Conservation (phyloP, 768 basidiomycete species). For the Termitomyces sp. region DNA sequence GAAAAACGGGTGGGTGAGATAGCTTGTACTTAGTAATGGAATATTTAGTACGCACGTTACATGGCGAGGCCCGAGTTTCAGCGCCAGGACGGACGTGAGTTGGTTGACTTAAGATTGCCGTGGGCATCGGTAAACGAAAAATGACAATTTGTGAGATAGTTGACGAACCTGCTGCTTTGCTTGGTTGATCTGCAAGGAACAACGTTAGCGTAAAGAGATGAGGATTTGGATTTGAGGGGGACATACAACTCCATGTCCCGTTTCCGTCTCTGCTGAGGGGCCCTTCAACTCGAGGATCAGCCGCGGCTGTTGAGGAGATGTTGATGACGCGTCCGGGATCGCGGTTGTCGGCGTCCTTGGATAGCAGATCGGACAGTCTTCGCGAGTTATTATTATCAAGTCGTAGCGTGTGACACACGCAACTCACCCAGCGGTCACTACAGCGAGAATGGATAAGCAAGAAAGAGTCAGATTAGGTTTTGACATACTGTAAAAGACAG, state of each 20-base stretch:
- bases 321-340: conserved; percentile 82
- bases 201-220: conserved; percentile 2
- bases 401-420: not conserved
- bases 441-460: conserved; percentile 1
- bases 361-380: conserved; percentile 57
- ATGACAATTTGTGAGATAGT: not conserved
- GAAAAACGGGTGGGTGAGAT: conserved; percentile 1
- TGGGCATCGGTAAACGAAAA: not conserved
- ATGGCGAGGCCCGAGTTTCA: conserved; percentile 54
- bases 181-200: conserved; percentile 57
- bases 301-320: conserved; percentile 68
- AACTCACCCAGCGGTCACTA: conserved; percentile 53
- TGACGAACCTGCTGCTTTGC: conserved; percentile 71
- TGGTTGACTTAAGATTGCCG: conserved; percentile 56
- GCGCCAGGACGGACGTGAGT: conserved; percentile 68
- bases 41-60: conserved; percentile 56
- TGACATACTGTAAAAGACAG: conserved; percentile 71
- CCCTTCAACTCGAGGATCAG: conserved; percentile 50
- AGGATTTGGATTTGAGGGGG: not conserved
- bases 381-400: not conserved
- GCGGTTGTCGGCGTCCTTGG: conserved; percentile 56
- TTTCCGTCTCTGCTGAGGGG: conserved; percentile 48
- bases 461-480: not conserved
- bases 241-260: conserved; percentile 81
- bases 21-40: not conserved